Conservation (phyloP, 768 basidiomycete genomes). For the Cyclocybe cylindracea region DNA sequence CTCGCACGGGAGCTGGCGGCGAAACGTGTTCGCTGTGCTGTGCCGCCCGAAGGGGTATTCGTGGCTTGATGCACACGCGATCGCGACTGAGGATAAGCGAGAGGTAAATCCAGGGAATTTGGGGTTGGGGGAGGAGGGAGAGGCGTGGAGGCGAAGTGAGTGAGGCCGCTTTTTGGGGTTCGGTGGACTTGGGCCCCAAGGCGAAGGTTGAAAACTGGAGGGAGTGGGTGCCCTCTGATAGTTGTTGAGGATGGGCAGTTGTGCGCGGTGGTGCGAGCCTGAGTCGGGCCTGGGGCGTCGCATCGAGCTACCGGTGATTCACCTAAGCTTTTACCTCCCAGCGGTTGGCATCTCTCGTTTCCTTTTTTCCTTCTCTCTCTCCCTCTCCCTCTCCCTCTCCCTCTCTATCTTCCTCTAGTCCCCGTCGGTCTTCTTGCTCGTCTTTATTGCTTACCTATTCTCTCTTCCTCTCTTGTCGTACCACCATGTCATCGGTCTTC, state of each 20-base stretch:
- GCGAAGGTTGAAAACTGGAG: no score
- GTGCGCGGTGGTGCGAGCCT: no score
- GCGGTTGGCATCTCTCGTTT: no score
- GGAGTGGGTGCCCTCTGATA: no score
- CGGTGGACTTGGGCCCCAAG: no score
- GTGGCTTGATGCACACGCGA: conserved; percentile 68
- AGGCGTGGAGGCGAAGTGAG: not conserved
- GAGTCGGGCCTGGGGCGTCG: no score
- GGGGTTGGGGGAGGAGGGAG: not conserved
- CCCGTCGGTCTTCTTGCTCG: not conserved
- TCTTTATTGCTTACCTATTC: not conserved
- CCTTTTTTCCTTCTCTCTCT: no score
- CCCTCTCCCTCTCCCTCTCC: no score
- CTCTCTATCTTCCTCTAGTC: no score
- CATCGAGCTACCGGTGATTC: no score
- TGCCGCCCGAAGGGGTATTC: conserved; percentile 81
- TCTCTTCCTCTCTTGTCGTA: not conserved
- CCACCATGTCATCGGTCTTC: not conserved
- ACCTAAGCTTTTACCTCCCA: no score
- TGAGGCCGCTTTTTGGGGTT: not conserved
- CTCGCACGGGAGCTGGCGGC: conserved; percentile 73
- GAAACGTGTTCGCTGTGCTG: conserved; percentile 74
- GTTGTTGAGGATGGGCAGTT: no score
- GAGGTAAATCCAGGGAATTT: conserved; percentile 67
- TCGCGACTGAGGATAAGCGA: conserved; percentile 72